A percentile compares a stretch with the other conserved stretches of the same genome.
Evolutionary conservation across 2,329 filamentous ascomycete species (phyloP).

Genomic region (Penicillium rolfsii): DNA sequence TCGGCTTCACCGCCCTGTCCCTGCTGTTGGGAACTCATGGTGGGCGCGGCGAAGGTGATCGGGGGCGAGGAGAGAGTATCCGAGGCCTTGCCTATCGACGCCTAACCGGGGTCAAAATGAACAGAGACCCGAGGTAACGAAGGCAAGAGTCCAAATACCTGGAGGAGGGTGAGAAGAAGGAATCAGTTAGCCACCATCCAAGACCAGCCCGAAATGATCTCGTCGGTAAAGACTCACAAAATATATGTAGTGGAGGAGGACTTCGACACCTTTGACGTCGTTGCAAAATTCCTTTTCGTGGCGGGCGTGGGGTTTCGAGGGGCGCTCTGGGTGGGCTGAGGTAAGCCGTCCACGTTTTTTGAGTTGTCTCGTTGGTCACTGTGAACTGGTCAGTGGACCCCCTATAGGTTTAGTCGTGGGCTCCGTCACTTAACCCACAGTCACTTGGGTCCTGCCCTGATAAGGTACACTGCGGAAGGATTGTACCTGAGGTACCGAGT

Average conservation of each 20-base stretch:
- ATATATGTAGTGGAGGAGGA: conserved; percentile 6
- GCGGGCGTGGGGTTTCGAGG: conserved; percentile 39
- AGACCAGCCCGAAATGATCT: background rate
- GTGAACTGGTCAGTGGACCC: background rate
- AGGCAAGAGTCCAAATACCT: conserved; percentile 26
- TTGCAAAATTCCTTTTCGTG: conserved; percentile 38
- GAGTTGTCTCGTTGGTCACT: background rate
- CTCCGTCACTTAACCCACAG: background rate
- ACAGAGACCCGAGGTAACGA: conserved; percentile 25
- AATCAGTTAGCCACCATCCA: background rate
- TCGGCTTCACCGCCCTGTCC: conserved; percentile 80
- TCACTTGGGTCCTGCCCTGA: background rate
- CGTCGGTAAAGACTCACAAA: background rate
- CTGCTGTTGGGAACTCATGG: conserved; percentile 78
- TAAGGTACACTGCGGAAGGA: background rate
- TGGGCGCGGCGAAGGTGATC: conserved; percentile 51
- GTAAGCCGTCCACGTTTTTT: conserved; percentile 30
- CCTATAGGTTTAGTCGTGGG: background rate
- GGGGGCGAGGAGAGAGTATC: conserved; percentile 26
- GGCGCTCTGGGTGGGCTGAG: conserved; percentile 33
- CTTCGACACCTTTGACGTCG: conserved; percentile 25
- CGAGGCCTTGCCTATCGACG: conserved; percentile 29
- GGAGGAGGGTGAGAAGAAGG: background rate
- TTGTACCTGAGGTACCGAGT: background rate
- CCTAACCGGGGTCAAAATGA: conserved; percentile 26